phyloP scores from a whole-genome alignment of 2,329 filamentous ascomycete genomes.

The Pseudohalonectria lignicola region DNA sequence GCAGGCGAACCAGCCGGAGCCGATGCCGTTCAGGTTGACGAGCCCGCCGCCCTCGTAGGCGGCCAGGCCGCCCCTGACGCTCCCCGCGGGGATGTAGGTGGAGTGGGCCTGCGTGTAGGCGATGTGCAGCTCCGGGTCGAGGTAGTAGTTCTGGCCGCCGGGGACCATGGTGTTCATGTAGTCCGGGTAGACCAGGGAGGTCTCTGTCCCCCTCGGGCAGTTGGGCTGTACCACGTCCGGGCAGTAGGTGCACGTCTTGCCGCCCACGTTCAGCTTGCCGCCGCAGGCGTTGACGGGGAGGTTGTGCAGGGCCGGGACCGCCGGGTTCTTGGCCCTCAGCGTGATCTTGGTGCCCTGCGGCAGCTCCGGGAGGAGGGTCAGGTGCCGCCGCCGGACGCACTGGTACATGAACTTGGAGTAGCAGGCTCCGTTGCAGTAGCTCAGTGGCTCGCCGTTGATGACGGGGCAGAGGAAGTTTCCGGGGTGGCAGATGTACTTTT shows the following conservation, averaged over 20 bases:
- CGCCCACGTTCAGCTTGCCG: slow-evolving; percentile 12
- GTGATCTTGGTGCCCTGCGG: slow-evolving; percentile 12
- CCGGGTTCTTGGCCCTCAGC: slow-evolving; percentile 19
- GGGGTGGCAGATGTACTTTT: slow-evolving; percentile 18
- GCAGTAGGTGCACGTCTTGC: slow-evolving; percentile 19
- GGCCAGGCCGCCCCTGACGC: slow-evolving; percentile 13
- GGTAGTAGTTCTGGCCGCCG: slow-evolving; percentile 20
- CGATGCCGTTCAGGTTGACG: slow-evolving; percentile 19
- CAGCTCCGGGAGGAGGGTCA: slow-evolving; percentile 12
- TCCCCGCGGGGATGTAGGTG: slow-evolving; percentile 15
- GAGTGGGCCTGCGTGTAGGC: slow-evolving; percentile 22
- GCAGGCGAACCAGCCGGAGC: slow-evolving; percentile 18
- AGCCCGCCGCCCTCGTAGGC: slow-evolving; percentile 20
- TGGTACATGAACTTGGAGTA: slow-evolving; percentile 22
- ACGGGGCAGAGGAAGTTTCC: slow-evolving; percentile 20
- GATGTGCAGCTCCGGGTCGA: slow-evolving; percentile 16
- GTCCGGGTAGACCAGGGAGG: slow-evolving; percentile 11
- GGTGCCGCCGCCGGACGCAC: slow-evolving; percentile 13
- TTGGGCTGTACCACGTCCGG: slow-evolving; percentile 10
- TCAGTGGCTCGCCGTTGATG: slow-evolving; percentile 19
- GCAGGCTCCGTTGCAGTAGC: slow-evolving; percentile 21
- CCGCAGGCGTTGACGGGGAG: slow-evolving; percentile 16
- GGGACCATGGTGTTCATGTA: slow-evolving; percentile 19
- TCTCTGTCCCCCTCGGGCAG: slow-evolving; percentile 16
- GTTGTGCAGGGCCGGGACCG: slow-evolving; percentile 14